Percentiles rank a stretch among this genome's conserved stretches.
These are phyloP conservation scores for Gossypium turneri DNA, from an alignment of 345 rosid genomes.

Conservation along the genomic window DNA sequence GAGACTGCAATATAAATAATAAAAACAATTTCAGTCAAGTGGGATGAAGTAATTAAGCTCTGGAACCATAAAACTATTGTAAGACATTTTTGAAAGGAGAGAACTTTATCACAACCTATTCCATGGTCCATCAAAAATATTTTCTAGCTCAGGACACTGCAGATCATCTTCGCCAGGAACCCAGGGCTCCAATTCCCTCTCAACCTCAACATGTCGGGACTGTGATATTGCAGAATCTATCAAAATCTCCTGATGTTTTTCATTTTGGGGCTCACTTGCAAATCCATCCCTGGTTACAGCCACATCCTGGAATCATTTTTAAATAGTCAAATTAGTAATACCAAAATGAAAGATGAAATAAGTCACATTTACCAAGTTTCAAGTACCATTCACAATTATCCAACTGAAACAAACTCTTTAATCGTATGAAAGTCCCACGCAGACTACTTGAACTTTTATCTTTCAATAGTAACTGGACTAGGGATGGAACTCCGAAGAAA, in stretches of 20 bases:
- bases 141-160: slow-evolving; percentile 59
- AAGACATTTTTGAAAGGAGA: slow-evolving; percentile 15
- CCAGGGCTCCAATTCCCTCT: slow-evolving; percentile 82
- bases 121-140: slow-evolving; percentile 59
- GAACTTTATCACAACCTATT: slow-evolving; percentile 46
- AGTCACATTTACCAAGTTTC: neutral
- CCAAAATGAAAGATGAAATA: neutral
- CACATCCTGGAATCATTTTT: slow-evolving; percentile 51
- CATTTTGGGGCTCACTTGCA: slow-evolving; percentile 38
- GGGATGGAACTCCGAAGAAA: neutral
- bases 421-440: neutral
- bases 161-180: slow-evolving; percentile 69
- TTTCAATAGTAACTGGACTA: slow-evolving; percentile 15
- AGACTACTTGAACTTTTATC: slow-evolving; percentile 3
- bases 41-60: neutral
- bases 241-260: slow-evolving; percentile 29
- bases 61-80: neutral
- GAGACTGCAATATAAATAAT: neutral
- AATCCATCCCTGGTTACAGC: slow-evolving; percentile 58
- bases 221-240: slow-evolving; percentile 76
- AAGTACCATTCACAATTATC: slow-evolving; percentile 10
- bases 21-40: neutral
- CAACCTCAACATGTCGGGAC: slow-evolving; percentile 43
- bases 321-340: neutral
- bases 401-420: neutral